phyloP scores from a whole-genome alignment of 306 rosid genomes.

The Sicyos edulis region DNA sequence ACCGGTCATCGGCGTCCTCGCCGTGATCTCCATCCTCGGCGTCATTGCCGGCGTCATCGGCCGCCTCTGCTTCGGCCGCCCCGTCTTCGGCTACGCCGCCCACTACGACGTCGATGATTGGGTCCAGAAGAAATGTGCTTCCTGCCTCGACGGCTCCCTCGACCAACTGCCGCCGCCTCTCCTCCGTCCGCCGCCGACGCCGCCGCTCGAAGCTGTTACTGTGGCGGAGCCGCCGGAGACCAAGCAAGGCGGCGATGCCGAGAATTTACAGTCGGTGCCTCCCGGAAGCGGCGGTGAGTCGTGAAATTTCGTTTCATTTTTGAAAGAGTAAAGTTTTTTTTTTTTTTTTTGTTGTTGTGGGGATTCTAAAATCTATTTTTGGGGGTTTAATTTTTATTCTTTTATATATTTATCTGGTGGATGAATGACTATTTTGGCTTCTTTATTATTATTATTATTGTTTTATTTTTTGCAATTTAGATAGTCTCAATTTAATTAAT shows the following conservation, averaged over 20 bases:
- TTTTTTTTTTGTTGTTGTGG: neutral
- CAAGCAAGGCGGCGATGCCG: slow-evolving; percentile 29
- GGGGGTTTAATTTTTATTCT: neutral
- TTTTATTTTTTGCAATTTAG: too few relatives aligned
- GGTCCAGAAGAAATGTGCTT: slow-evolving; percentile 71
- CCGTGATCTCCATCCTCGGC: slow-evolving; percentile 60
- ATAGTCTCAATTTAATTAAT: too few relatives aligned
- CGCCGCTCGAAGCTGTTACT: slow-evolving; percentile 14
- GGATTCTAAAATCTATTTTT: neutral
- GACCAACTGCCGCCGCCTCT: slow-evolving; percentile 28
- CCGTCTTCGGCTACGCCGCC: slow-evolving; percentile 57
- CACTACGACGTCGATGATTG: slow-evolving; percentile 63
- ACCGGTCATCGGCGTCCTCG: slow-evolving; percentile 68
- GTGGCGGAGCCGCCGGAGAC: slow-evolving; percentile 34
- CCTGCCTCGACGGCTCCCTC: slow-evolving; percentile 64
- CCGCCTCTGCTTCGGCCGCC: slow-evolving; percentile 75
- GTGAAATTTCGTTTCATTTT: neutral
- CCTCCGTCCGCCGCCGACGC: slow-evolving; percentile 17
- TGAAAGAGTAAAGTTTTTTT: too few relatives aligned
- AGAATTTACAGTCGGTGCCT: slow-evolving; percentile 6
- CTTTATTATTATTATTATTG: too few relatives aligned
- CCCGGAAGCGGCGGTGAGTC: slow-evolving; percentile 15
- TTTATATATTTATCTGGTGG: neutral
- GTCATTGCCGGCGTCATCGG: slow-evolving; percentile 76
- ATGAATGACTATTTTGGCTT: neutral